Base-by-base conservation (phyloP, 2,329 filamentous ascomycete species). In the Diaporthe sp. region DNA sequence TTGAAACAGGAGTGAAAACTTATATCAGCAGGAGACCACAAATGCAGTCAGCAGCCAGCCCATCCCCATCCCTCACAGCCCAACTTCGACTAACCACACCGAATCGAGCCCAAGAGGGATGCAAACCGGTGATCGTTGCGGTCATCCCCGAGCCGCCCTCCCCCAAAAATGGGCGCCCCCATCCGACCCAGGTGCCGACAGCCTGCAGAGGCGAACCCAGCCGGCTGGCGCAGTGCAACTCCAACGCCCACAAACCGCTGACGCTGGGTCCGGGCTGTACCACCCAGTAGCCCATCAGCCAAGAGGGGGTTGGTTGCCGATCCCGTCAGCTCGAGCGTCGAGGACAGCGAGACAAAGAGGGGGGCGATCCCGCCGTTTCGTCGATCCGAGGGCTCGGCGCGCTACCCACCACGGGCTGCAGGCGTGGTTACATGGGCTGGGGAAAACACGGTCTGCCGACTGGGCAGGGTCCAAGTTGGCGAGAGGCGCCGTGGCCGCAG, bases 301-400 rank as follows among this genome's bases (percentile, higher is more conserved):
- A 61, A 34, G 55, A 34, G 10, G n/a, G 15, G 34, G 17, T 17
- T 17, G 12, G 31, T 6, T 55, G 58, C n/a, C 57, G 57, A 42
- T 61, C 47, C 42, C 47, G 22, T 51, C 34, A 63, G 47, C 44
- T 65, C 51, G 22, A 71, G 47, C 37, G 31, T 55, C 22, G 44
- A 17, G 31, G 31, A 15, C 37, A 39, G 37, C 37, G 12, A 55
- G 20, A 25, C 31, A 42, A 20, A 63, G 17, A 10, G 13, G 15
- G 12, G 28, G 22, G 25, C 13, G 65, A 73, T 65, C 34, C 71
- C 58, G 34, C 44, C 7, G 47, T 73, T 73, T 65, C 20, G 71
- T 55, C 71, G 71, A 73, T 73, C 71, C 71, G 47, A 65, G 44
- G 25, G 58, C 71, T 31, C 58, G 58, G 58, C 47, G 60, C 58